phyloP scores from a whole-genome alignment of 331 rosid genomes.

The Pyrus hybrid region DNA sequence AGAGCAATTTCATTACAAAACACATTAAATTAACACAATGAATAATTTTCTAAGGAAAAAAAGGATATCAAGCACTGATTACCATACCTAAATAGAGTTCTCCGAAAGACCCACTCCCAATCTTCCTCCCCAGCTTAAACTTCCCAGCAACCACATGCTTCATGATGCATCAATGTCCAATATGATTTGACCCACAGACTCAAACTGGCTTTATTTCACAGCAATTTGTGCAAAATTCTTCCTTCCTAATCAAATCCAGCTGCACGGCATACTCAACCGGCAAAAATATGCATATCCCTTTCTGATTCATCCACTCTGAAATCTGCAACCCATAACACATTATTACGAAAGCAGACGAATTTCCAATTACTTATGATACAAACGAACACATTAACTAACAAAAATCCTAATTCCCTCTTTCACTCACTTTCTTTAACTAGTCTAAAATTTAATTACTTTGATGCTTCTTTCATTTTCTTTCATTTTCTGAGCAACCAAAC shows the following conservation, averaged over 20 bases:
- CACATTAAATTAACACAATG: too few relatives aligned
- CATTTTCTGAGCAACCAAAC: constrained; percentile 10
- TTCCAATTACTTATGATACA: neutral
- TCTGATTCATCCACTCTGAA: constrained; percentile 80
- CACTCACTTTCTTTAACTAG: neutral
- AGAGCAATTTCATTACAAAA: too few relatives aligned
- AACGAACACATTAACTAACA: neutral
- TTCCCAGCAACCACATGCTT: too few relatives aligned
- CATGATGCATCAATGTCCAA: too few relatives aligned
- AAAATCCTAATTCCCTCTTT: neutral
- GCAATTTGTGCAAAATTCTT: too few relatives aligned
- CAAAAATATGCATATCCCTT: constrained; percentile 62
- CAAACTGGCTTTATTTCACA: too few relatives aligned
- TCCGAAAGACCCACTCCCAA: too few relatives aligned
- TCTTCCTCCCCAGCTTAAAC: too few relatives aligned
- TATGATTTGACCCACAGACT: too few relatives aligned
- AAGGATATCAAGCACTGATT: too few relatives aligned
- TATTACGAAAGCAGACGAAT: neutral
- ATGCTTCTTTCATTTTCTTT: neutral
- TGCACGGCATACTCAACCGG: constrained; percentile 66
- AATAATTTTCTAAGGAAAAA: too few relatives aligned
- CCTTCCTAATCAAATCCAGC: constrained; percentile 72
- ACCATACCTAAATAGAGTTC: too few relatives aligned
- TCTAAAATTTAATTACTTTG: neutral
- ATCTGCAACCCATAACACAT: constrained; percentile 31